Base-by-base conservation (phyloP, 225 moss, liverwort and hornwort genomes). In the Neckera pumila region DNA sequence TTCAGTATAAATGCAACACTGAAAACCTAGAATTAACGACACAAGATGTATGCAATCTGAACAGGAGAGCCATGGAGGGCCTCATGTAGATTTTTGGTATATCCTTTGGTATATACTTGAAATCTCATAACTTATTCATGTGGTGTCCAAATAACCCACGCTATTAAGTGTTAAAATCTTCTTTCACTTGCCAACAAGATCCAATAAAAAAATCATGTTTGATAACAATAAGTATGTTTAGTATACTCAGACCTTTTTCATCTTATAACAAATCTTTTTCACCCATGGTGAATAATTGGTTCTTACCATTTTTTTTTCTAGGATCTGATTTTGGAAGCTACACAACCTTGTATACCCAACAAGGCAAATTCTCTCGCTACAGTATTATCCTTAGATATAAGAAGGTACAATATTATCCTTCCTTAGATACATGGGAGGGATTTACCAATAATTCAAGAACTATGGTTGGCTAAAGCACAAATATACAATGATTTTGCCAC, bases 261-360 rank as follows among this genome's bases (percentile, higher is more conserved):
- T 28, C 11, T 18, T 47, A 17, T 10, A 45, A 11, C 2, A 7
- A 7, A 75, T 31, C 7, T 12, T 12, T 74, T 12, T 75, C 8
- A 33, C 47, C 5, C 0, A 12, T 12, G 1, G 18, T 74, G 18
- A 47, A 31, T 19, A 27, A 11, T 4, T 7, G 18, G 7, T 47
- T 74, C 4, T 6, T 47, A 28, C 1, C 1, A 0, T 11, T 11
- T 7, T 53, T 49, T 31, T 49, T 7, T 28, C 7, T 23, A 4
- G 11, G 4, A 1, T 0, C 10, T 4, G 2, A 49, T 7, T 49
- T 19, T 20, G 3, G 31, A 2, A 75, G 3, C 6, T 31, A 1
- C 3, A 30, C 6, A 45, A 43, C 9, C 43, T 43, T 17, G 43
- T 43, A 27, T 27, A 43, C 0, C 27, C 9, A 9, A 26, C 3